Evolutionary conservation across 2,329 filamentous ascomycete genomes (phyloP), one percentile per base, ranked within the genome.

Genomic region (Colletotrichum sp.): DNA sequence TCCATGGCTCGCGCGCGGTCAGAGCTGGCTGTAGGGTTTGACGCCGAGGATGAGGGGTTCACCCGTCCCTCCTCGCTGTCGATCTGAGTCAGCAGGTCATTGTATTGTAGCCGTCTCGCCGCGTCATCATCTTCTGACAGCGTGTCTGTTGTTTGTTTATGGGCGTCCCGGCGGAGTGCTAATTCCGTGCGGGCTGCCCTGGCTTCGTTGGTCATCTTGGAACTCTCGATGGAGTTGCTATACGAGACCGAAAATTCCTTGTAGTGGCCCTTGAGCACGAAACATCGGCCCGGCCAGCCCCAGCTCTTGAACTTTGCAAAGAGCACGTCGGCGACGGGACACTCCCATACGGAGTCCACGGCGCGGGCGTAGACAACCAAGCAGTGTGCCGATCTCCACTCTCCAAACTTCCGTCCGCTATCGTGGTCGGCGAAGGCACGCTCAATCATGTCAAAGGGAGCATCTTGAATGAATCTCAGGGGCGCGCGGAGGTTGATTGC

Each of bases 241-340:
- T 90, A 91, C 0, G 88, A 89, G 30, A 84, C 83, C 18, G 88
- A 89, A 76, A 91, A 91, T 77, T 91, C 90, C 63, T 86, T 85
- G 79, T 89, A 92, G 69, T 90, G 88, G 0, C 90, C 90, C 78
- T 91, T 91, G 38, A 92, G 84, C 9, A 91, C 83, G 78, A 91
- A 91, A 74, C 85, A 88, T 55, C 87, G 86, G 3, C 90, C 90
- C 1, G 78, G 76, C 90, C 90, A 92, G 26, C 86, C 87, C 77
- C 86, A 84, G 18, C 80, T 80, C 66, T 82, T 86, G 68, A 92
- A 84, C 75, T 89, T 89, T 52, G 85, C 80, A 24, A 86, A 80
- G 4, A 92, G 79, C 0, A 85, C 81, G 16, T 86, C 85, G 4
- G 89, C 89, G 3, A 86, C 80, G 1, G 89, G 89, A 52, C 89